phyloP scores from a whole-genome alignment of 257 asterid genomes.

The Coffea canephora region DNA sequence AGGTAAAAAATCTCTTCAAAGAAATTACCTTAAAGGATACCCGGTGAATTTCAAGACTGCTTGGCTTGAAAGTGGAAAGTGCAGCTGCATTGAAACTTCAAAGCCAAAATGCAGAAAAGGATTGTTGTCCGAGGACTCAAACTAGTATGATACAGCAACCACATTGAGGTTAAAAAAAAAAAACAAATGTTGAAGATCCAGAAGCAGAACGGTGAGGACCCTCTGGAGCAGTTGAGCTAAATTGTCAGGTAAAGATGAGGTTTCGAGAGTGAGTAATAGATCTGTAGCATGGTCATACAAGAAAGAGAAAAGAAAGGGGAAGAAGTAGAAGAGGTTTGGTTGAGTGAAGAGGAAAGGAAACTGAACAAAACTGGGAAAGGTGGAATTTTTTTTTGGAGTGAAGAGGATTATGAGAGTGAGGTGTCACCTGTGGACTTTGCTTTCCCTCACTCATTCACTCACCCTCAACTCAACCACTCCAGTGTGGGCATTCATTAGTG shows the following conservation, averaged over 20 bases:
- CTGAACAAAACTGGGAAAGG: not conserved
- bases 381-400: not conserved
- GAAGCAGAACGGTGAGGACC: not conserved
- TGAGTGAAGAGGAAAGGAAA: not conserved
- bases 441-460: not conserved
- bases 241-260: not conserved
- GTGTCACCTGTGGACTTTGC: slow-evolving; percentile 4
- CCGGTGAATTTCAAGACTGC: slow-evolving; percentile 30
- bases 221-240: not conserved
- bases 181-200: not conserved
- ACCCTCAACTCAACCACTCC: slow-evolving; percentile 7
- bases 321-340: not conserved
- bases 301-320: too few species aligned
- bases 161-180: slow-evolving; percentile 10
- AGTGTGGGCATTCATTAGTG: not conserved
- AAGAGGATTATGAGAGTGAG: slow-evolving; percentile 8
- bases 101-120: slow-evolving; percentile 30
- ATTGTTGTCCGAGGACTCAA: slow-evolving; percentile 12
- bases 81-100: slow-evolving; percentile 31
- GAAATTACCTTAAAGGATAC: slow-evolving; percentile 45
- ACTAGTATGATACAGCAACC: not conserved
- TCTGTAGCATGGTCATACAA: slow-evolving; percentile 7
- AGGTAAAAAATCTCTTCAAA: not conserved
- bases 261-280: not conserved
- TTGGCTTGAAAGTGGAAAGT: slow-evolving; percentile 28